Evolutionary conservation across 768 basidiomycete genomes (phyloP).

Genomic region (Dioszegia hungarica): DNA sequence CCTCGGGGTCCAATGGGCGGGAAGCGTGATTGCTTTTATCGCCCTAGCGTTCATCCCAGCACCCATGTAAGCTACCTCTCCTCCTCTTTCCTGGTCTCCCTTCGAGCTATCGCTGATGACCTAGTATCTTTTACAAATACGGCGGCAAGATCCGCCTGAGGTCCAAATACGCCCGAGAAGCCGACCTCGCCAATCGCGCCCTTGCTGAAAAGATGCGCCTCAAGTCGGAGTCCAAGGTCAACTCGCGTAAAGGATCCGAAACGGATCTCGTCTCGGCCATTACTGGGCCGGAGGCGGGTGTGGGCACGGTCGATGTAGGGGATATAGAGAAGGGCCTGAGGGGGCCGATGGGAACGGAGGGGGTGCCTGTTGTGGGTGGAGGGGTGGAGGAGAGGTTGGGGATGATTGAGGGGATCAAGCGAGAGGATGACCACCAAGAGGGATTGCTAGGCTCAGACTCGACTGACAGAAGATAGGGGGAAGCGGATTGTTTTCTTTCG

Average conservation of each 20-base stretch:
- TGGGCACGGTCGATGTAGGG: not conserved
- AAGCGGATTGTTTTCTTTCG: too few relatives aligned
- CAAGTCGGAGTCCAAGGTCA: not conserved
- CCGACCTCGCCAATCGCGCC: conserved; percentile 26
- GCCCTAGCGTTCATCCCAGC: conserved; percentile 29
- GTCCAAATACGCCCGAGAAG: conserved; percentile 23
- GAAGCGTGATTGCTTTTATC: conserved; percentile 31
- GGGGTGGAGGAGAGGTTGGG: not conserved
- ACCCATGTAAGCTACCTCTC: conserved; percentile 21
- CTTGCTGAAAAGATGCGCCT: conserved; percentile 8
- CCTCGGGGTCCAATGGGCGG: conserved; percentile 45
- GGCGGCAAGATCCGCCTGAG: conserved; percentile 19
- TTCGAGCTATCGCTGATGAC: not conserved
- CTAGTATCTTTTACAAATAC: conserved; percentile 23
- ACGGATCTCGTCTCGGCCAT: not conserved
- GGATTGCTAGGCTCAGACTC: too few relatives aligned
- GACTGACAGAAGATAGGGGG: too few relatives aligned
- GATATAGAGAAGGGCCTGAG: conserved; percentile 4
- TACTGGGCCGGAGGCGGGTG: not conserved
- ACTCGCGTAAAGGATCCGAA: not conserved
- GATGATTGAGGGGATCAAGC: not conserved
- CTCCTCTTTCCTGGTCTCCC: not conserved
- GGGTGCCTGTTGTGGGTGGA: not conserved
- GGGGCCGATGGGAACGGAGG: not conserved
- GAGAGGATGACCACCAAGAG: not conserved